These are phyloP conservation scores for Sporisorium scitamineum DNA, from an alignment of 1,284 basidiomycete genomes.

Conservation along the genomic window DNA sequence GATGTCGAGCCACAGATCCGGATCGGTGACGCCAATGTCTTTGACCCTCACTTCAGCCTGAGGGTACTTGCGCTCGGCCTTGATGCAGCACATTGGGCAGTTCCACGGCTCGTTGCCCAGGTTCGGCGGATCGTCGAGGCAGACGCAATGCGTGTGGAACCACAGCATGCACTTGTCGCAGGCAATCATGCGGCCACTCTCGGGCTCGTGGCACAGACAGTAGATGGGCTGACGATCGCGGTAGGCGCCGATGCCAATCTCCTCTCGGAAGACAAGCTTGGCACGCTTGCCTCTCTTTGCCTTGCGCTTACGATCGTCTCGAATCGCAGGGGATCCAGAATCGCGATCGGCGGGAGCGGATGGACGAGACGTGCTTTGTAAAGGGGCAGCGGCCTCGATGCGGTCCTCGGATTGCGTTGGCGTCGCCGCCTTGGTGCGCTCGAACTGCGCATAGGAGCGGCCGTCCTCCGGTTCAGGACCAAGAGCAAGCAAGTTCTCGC, in stretches of 20 bases:
- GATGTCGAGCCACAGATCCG: constrained; percentile 64
- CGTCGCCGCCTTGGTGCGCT: constrained; percentile 15
- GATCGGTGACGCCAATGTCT: constrained; percentile 54
- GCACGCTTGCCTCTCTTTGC: constrained; percentile 65
- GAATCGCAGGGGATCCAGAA: constrained; percentile 33
- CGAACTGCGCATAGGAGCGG: constrained; percentile 12
- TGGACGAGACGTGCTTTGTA: constrained; percentile 16
- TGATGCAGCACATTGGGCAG: constrained; percentile 69
- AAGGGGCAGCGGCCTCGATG: constrained; percentile 4
- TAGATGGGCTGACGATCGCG: constrained; percentile 54
- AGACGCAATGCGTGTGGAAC: constrained; percentile 67
- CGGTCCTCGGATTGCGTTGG: constrained; percentile 26
- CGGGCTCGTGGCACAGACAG: constrained; percentile 65
- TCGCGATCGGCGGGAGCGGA: constrained; percentile 21
- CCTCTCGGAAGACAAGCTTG: constrained; percentile 66
- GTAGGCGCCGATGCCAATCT: constrained; percentile 52
- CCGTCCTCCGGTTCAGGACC: constrained; percentile 11
- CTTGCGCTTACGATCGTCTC: constrained; percentile 50
- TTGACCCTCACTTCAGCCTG: constrained; percentile 66
- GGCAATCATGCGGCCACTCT: constrained; percentile 65
- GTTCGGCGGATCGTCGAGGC: constrained; percentile 55
- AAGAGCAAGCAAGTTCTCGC: constrained; percentile 26
- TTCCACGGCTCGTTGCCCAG: constrained; percentile 60
- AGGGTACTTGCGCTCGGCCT: constrained; percentile 64
- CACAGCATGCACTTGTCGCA: constrained; percentile 68